phyloP scores from a whole-genome alignment of 352 stramenopile genomes.

The Aphanomyces stellatus region DNA sequence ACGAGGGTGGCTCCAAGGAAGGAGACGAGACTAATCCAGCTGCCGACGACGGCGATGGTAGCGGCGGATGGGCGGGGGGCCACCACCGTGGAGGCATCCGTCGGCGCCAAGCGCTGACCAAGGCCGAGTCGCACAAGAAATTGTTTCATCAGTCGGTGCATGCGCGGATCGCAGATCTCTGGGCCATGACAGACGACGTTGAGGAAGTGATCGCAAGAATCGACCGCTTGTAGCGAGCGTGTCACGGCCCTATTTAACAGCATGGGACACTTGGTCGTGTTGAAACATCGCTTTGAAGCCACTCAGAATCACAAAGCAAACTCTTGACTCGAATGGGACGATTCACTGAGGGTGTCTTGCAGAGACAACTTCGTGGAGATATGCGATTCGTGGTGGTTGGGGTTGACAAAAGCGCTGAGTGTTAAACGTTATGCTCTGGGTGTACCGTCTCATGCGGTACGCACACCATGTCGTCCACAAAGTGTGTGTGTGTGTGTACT shows the following conservation, averaged over 20 bases:
- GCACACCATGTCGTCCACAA: no score
- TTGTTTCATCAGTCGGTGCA: background rate
- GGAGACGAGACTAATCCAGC: background rate
- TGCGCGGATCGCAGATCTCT: background rate
- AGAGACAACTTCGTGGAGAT: constrained; percentile 41
- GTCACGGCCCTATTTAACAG: no score
- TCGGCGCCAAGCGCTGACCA: background rate
- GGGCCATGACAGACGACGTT: background rate
- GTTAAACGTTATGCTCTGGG: no score
- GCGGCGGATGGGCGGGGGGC: background rate
- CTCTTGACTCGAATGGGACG: no score
- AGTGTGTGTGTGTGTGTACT: background rate
- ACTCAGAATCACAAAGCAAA: no score
- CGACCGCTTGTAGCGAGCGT: no score
- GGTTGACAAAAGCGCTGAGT: background rate
- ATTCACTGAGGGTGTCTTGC: no score
- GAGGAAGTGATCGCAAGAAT: no score
- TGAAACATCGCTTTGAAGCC: no score
- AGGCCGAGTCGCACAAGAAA: background rate
- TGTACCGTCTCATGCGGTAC: no score
- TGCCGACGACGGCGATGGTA: background rate
- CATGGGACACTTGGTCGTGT: no score
- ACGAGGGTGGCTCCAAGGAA: background rate
- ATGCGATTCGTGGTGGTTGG: background rate
- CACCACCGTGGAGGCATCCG: background rate